Percentiles rank a stretch among this genome's conserved stretches.
Evolutionary conservation across 2,329 filamentous ascomycete genomes (phyloP).

Genomic region (Colletotrichum nymphaeae): DNA sequence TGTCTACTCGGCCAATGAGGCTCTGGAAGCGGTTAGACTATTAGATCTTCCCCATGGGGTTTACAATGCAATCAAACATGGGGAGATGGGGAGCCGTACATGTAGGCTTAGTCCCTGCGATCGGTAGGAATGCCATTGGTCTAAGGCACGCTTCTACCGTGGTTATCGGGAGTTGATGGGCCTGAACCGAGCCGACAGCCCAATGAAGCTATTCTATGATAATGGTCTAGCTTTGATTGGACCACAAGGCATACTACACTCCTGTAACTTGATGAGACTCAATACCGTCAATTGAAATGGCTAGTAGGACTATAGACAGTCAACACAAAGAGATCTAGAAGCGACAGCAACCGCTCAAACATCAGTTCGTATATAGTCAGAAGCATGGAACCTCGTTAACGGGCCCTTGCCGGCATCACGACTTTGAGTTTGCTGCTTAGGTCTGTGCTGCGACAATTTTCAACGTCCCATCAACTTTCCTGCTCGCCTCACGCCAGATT

Average conservation of each 20-base stretch:
- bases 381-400: neutral
- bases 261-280: neutral
- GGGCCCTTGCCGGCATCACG: neutral
- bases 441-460: neutral
- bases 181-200: conserved; percentile 26
- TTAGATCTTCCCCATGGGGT: neutral
- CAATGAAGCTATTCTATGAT: neutral
- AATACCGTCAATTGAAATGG: no score
- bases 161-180: neutral
- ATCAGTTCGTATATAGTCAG: neutral
- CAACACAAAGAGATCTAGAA: no score
- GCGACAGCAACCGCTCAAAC: neutral
- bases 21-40: neutral
- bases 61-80: neutral
- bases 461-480: neutral
- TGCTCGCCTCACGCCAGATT: neutral
- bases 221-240: neutral
- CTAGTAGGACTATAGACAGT: neutral
- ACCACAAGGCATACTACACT: neutral
- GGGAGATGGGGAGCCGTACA: neutral
- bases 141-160: no score
- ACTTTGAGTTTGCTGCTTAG: neutral
- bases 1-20: neutral
- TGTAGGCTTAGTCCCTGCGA: neutral
- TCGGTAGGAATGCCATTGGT: neutral